phyloP scores from a whole-genome alignment of 257 asterid genomes.

The Gentiana dahurica region DNA sequence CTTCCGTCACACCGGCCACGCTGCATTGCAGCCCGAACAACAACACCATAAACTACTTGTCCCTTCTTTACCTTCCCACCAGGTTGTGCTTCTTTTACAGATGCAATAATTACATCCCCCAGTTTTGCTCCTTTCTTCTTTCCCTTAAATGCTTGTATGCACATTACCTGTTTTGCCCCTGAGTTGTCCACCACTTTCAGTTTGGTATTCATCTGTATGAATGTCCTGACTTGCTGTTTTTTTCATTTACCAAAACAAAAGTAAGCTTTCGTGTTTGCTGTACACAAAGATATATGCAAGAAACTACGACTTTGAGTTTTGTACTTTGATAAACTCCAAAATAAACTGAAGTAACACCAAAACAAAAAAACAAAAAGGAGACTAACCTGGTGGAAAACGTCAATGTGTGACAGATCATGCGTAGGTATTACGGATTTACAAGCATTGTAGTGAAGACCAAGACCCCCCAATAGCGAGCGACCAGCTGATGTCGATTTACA shows the following conservation, averaged over 20 bases:
- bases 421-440: constrained; percentile 29
- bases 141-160: constrained; percentile 90
- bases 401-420: constrained; percentile 22
- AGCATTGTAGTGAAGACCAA: constrained; percentile 40
- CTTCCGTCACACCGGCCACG: constrained; percentile 87
- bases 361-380: not conserved
- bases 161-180: constrained; percentile 76
- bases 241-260: constrained; percentile 2
- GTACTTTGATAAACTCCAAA: too few relatives aligned
- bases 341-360: too few relatives aligned
- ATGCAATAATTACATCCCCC: constrained; percentile 81
- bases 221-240: constrained; percentile 71
- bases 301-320: too few relatives aligned
- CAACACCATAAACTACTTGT: constrained; percentile 70
- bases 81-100: constrained; percentile 82
- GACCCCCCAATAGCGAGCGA: constrained; percentile 50
- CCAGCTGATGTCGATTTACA: constrained; percentile 33
- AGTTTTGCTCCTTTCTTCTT: constrained; percentile 78
- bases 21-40: constrained; percentile 92
- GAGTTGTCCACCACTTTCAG: constrained; percentile 95
- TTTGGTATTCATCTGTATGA: constrained; percentile 89
- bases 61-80: constrained; percentile 97
- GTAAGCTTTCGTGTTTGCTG: not conserved
- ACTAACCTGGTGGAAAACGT: constrained; percentile 51
- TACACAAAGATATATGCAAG: not conserved